Evolutionary conservation across 2,329 filamentous ascomycete species (phyloP).

Genomic region (Fusarium clavum): DNA sequence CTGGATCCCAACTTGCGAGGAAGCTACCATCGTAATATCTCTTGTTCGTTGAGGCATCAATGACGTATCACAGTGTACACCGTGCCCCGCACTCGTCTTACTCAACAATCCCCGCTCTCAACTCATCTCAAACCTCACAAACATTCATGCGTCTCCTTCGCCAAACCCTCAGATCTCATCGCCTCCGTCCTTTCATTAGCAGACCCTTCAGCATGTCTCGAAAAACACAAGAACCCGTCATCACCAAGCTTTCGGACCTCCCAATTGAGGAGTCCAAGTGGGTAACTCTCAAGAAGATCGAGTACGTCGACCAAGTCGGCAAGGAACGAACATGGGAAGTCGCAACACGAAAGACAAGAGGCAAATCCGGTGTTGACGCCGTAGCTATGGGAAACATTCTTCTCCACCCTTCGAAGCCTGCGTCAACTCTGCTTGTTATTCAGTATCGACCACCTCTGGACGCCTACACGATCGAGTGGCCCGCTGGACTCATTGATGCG

Average conservation of each 20-base stretch:
- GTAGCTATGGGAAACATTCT: constrained; percentile 47
- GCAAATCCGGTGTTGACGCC: constrained; percentile 41
- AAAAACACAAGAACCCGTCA: constrained; percentile 42
- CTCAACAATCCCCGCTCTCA: constrained; percentile 3
- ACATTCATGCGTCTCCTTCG: not conserved
- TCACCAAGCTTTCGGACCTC: constrained; percentile 43
- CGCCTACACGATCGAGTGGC: constrained; percentile 46
- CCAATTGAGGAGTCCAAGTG: constrained; percentile 40
- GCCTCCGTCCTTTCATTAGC: not conserved
- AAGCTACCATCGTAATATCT: not conserved
- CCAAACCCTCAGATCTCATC: not conserved
- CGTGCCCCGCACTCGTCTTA: not conserved
- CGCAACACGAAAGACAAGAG: constrained; percentile 44
- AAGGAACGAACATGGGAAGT: constrained; percentile 45
- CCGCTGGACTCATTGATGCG: constrained; percentile 43
- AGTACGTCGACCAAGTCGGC: constrained; percentile 45
- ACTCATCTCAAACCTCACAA: not conserved
- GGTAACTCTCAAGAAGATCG: constrained; percentile 45
- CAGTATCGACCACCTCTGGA: constrained; percentile 45
- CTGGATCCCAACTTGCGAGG: not conserved
- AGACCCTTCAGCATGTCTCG: constrained; percentile 23
- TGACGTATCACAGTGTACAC: not conserved
- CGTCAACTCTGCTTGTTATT: constrained; percentile 45
- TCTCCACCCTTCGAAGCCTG: constrained; percentile 42
- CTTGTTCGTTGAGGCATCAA: not conserved